These are phyloP conservation scores for Thelonectria blattea DNA, from an alignment of 2,329 filamentous ascomycete genomes.

Conservation along the genomic window DNA sequence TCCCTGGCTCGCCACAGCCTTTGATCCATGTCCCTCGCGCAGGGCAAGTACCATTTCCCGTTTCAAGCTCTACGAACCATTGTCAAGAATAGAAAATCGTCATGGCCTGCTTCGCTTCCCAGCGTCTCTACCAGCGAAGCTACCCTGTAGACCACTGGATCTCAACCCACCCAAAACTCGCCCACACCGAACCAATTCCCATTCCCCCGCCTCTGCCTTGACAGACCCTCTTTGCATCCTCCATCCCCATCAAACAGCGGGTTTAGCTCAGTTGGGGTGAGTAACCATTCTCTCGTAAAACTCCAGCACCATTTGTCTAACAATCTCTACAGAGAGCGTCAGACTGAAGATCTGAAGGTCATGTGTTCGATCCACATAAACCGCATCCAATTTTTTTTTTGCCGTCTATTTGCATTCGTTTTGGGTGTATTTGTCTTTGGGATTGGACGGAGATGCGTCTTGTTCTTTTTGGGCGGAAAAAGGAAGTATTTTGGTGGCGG, in stretches of 20 bases:
- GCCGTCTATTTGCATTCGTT: not conserved
- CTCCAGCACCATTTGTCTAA: conserved; percentile 24
- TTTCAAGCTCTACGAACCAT: no score
- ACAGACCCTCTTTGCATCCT: not conserved
- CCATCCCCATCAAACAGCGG: conserved; percentile 28
- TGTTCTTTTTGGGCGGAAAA: not conserved
- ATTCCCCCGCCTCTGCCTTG: not conserved
- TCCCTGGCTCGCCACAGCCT: no score
- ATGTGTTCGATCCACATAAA: conserved; percentile 42
- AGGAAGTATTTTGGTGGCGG: no score
- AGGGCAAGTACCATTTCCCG: no score
- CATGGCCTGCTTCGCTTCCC: no score
- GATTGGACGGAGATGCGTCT: not conserved
- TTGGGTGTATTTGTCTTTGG: not conserved
- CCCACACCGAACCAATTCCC: no score
- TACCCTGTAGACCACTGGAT: no score
- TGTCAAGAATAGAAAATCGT: no score
- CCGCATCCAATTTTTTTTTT: conserved; percentile 32
- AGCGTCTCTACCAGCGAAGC: no score
- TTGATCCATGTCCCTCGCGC: no score
- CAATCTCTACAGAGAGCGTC: conserved; percentile 28
- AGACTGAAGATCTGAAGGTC: conserved; percentile 40
- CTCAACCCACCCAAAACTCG: no score
- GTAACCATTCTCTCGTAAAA: conserved; percentile 21
- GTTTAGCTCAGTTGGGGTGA: conserved; percentile 42